These are phyloP conservation scores for Talaromyces albobiverticillius DNA, from an alignment of 2,329 filamentous ascomycete species.

Conservation along the genomic window DNA sequence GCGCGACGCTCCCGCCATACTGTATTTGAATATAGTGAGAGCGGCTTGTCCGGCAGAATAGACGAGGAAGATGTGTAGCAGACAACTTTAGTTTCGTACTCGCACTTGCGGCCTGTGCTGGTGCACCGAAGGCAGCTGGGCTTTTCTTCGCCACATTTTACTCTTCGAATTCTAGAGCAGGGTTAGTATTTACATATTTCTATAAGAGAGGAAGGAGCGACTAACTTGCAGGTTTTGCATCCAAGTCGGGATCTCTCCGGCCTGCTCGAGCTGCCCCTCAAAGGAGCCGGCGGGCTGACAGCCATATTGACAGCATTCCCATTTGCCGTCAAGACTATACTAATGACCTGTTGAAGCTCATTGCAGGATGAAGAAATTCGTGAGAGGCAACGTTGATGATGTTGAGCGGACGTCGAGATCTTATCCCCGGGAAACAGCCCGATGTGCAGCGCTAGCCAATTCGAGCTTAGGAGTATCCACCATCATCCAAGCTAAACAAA, in stretches of 20 bases:
- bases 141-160: slow-evolving; percentile 36
- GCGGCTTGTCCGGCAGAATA: slow-evolving; percentile 12
- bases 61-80: background rate
- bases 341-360: no score
- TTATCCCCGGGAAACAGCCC: no score
- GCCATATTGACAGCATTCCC: no score
- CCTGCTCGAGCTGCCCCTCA: slow-evolving; percentile 17
- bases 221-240: slow-evolving; percentile 34
- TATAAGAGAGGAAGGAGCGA: background rate
- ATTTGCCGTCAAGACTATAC: no score
- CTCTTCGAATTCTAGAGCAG: slow-evolving; percentile 24
- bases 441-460: no score
- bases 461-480: no score
- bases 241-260: slow-evolving; percentile 27
- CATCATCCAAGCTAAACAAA: no score
- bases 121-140: slow-evolving; percentile 30
- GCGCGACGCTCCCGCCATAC: slow-evolving; percentile 34
- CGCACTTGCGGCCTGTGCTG: slow-evolving; percentile 30
- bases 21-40: slow-evolving; percentile 22
- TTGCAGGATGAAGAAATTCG: no score
- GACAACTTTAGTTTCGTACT: no score
- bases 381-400: no score
- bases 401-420: no score
- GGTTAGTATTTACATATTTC: slow-evolving; percentile 8
- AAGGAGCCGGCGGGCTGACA: no score